Percentiles rank a stretch among this genome's conserved stretches.
Conservation (phyloP, 305 asterid species). For the Euphrasia arctica region DNA sequence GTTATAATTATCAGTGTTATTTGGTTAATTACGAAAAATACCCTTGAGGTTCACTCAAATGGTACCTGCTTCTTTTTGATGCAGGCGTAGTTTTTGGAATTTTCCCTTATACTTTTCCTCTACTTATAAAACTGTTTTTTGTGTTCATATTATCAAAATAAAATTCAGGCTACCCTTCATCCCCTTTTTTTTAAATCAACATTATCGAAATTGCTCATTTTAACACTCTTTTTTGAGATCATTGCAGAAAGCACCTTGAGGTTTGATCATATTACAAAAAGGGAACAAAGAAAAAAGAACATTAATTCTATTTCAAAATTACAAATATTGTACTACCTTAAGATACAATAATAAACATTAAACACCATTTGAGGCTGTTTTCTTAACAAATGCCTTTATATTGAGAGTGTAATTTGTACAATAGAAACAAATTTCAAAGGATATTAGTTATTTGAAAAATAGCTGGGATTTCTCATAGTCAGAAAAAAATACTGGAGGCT, state of each 20-base stretch:
- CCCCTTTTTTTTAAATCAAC: too few species aligned
- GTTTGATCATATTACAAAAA: neutral
- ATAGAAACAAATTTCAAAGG: too few species aligned
- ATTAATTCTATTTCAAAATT: neutral
- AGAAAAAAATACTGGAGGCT: too few species aligned
- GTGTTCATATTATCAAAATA: neutral
- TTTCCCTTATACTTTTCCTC: neutral
- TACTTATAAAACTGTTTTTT: neutral
- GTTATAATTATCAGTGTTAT: slow-evolving; percentile 6
- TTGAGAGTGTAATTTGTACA: too few species aligned
- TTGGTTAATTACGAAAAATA: neutral
- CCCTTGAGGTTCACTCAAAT: neutral
- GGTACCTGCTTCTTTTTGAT: neutral
- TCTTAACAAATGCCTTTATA: too few species aligned
- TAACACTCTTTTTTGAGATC: neutral
- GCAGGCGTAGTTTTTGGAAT: neutral
- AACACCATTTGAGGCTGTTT: too few species aligned
- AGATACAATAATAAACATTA: too few species aligned
- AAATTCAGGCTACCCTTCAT: neutral
- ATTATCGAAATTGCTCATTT: too few species aligned
- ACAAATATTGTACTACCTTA: neutral
- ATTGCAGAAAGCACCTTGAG: neutral
- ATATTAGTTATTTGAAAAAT: too few species aligned
- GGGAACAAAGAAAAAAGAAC: neutral
- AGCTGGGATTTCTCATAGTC: too few species aligned